Base-by-base conservation (phyloP, 768 basidiomycete genomes). In the Coprinopsis cinerea region DNA sequence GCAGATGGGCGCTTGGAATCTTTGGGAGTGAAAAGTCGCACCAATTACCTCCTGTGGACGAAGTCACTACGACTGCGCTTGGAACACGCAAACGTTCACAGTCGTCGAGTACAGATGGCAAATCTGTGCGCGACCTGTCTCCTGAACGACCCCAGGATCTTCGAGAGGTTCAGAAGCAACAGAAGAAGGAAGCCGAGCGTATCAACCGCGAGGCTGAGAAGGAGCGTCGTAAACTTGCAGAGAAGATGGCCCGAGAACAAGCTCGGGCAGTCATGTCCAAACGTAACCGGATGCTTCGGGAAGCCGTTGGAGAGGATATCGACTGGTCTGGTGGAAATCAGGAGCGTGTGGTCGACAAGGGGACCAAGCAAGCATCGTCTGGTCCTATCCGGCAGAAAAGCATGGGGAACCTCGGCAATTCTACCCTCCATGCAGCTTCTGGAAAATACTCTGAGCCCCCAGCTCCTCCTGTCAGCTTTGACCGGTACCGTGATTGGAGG, bases 201-300 rank as follows among this genome's bases (percentile, higher is more conserved):
- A 64, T 87, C 44, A 80, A 82, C 49, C 79, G 77, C 52, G 91
- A 94, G 65, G 87, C 88, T 17, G 90, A 93, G 72, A 80, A 84
- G 59, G 87, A 89, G 57, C 83, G 85, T 54, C 88, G 91, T 55
- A 82, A 82, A 49, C 74, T 88, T 54, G 81, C 77, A 15, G 81
- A 84, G 64, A 82, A 81, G 58, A 82, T 72, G 61, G 82, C 89
- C 53, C 81, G 83, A 58, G 93, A 96, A 59, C 87, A 92, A 65
- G 89, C 92, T 15, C 81, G 92, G 48, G 91, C 90, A 37, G 92
- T 95, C 66, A 87, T 94, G 83, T 79, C 84, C 60, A 95, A 94
- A 71, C 85, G 90, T 55, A 83, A 79, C 52, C 81, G 84, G 56
- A 75, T 91, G 66, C 72, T 88, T 58, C 79, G 79, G 61, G 76